Evolutionary conservation across 1,284 basidiomycete genomes (phyloP), one percentile per base, ranked within the genome.

Genomic region (Kalmanozyma brasiliensis): DNA sequence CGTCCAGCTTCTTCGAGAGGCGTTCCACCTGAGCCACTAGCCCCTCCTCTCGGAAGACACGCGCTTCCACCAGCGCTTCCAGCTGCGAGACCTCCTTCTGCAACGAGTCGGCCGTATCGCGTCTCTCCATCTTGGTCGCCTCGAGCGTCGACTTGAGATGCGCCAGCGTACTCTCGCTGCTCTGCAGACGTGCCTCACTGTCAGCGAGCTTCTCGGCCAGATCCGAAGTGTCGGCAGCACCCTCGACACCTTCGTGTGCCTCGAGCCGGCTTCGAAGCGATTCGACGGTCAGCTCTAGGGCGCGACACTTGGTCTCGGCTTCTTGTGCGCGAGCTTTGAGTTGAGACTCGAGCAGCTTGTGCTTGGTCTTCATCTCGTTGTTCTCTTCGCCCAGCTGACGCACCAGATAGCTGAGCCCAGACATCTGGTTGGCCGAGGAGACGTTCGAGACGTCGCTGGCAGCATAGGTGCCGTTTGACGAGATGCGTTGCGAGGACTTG

Each of bases 351-450:
- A 92, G 83, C 35, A 89, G 82, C 77, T 90, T 90, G 81, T 88
- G 88, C 69, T 86, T 86, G 61, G 90, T 88, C 20, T 85, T 83
- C 9, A 88, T 82, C n/a, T 86, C 84, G 4, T 87, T 81, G 73
- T 88, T 91, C 83, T 95, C 93, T 71, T 90, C 89, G 79, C 91
- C 90, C 40, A 95, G 85, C 76, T 93, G 90, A 76, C 91, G 89
- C 23, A 95, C 88, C 73, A 96, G 92, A 17, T 85, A 75, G 52
- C 90, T 89, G 40, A 87, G 86, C 49, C 87, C 86, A 20, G 84
- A 65, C 71, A 83, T 88, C 84, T 88, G 89, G 61, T 86, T 86
- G 26, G 87, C 73, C 16, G 68, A 80, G 65, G 36, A 90, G 87
- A n/a, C 88, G 71, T 79, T 90, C 88, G 4, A 80, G 73, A 1